Evolutionary conservation across 768 basidiomycete genomes (phyloP).

Genomic region (Mycena venus): DNA sequence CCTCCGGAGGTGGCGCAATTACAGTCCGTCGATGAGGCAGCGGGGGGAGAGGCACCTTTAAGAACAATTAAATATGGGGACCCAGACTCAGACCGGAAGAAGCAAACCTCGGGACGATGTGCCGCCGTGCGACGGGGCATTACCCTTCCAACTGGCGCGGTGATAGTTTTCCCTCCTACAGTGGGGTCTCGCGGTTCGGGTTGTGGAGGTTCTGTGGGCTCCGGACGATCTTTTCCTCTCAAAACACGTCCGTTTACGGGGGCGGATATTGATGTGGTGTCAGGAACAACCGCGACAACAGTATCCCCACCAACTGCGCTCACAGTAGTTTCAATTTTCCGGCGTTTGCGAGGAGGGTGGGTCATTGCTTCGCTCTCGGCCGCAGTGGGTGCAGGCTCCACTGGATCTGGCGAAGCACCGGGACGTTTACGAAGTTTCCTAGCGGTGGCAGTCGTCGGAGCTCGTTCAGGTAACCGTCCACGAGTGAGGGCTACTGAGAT

Average conservation of each 20-base stretch:
- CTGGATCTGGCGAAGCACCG: background rate
- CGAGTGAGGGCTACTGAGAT: slow-evolving; percentile 16
- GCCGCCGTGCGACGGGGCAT: slow-evolving; percentile 29
- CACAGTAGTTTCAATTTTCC: slow-evolving; percentile 31
- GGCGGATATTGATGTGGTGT: slow-evolving; percentile 15
- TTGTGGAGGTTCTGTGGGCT: background rate
- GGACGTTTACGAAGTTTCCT: slow-evolving; percentile 16
- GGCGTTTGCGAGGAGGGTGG: slow-evolving; percentile 41
- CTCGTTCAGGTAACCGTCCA: background rate
- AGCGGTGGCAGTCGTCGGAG: background rate
- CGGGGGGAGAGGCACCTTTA: slow-evolving; percentile 22
- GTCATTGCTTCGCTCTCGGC: slow-evolving; percentile 23
- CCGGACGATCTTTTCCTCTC: background rate
- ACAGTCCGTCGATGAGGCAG: slow-evolving; percentile 16
- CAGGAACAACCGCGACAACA: background rate
- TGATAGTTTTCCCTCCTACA: background rate
- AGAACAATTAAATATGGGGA: too few species aligned
- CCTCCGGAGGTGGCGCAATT: background rate
- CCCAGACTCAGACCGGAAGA: background rate
- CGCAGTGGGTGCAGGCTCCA: slow-evolving; percentile 25
- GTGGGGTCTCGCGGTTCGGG: background rate
- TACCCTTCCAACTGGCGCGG: slow-evolving; percentile 8
- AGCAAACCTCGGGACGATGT: background rate
- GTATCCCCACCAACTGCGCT: background rate
- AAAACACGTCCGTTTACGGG: slow-evolving; percentile 27